Evolutionary conservation across 1,284 basidiomycete genomes (phyloP).

Genomic region (Apiotrichum montevideense): DNA sequence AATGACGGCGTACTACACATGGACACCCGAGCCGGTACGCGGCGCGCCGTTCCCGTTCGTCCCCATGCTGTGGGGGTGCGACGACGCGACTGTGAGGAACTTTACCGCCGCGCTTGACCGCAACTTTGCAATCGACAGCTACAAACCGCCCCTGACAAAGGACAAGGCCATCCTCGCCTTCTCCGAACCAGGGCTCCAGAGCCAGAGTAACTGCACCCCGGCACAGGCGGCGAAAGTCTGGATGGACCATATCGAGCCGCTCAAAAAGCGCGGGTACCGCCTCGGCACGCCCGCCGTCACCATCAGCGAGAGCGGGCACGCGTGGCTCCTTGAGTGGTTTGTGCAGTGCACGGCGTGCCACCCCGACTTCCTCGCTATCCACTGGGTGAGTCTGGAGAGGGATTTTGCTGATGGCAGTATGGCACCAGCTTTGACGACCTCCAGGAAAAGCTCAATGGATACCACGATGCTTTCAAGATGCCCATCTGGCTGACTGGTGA

Average conservation of each 20-base stretch:
- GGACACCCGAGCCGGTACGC: constrained; percentile 19
- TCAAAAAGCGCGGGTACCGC: constrained; percentile 36
- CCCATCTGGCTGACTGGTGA: constrained; percentile 58
- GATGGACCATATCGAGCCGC: constrained; percentile 27
- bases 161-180: constrained; percentile 26
- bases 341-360: constrained; percentile 47
- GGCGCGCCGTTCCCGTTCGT: constrained; percentile 25
- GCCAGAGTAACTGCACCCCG: constrained; percentile 26
- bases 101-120: constrained; percentile 17
- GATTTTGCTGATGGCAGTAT: constrained; percentile 52
- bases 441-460: constrained; percentile 52
- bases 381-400: constrained; percentile 31
- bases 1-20: constrained; percentile 32
- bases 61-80: constrained; percentile 36
- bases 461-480: constrained; percentile 53
- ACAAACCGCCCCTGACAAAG: constrained; percentile 9
- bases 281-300: constrained; percentile 51
- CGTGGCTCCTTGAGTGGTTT: constrained; percentile 49
- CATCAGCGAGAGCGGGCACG: constrained; percentile 45
- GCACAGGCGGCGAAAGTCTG: constrained; percentile 23
- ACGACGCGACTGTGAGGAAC: constrained; percentile 13
- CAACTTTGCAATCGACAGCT: constrained; percentile 16
- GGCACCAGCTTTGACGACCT: constrained; percentile 53
- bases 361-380: constrained; percentile 50
- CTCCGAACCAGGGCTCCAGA: constrained; percentile 27